Conservation (phyloP, 208 protist genomes). For the Wallacemonas sp. region DNA sequence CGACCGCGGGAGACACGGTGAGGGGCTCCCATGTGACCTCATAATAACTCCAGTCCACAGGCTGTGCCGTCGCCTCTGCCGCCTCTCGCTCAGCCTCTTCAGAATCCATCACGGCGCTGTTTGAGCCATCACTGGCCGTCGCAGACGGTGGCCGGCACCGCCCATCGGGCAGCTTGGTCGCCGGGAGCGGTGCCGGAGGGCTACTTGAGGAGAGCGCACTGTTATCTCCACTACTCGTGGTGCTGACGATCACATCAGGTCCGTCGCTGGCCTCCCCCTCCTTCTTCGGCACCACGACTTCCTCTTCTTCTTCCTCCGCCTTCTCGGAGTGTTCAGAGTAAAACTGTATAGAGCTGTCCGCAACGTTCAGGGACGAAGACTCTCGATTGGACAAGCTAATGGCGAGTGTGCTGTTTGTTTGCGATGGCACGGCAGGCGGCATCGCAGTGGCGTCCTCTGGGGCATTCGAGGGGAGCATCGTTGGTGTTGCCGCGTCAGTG, state of each 20-base stretch:
- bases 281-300: background rate
- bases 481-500: background rate
- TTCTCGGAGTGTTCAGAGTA: background rate
- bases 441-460: background rate
- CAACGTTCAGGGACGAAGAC: background rate
- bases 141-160: background rate
- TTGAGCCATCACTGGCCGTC: too few relatives aligned
- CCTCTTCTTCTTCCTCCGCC: too few relatives aligned
- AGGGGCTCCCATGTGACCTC: conserved; percentile 11
- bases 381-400: conserved; percentile 3
- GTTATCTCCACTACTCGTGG: background rate
- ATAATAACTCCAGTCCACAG: conserved; percentile 9
- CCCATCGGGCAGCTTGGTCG: background rate
- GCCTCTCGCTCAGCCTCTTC: too few relatives aligned
- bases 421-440: background rate
- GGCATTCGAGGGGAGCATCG: background rate
- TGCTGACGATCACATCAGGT: background rate
- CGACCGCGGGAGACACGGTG: background rate
- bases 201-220: background rate
- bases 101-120: too few relatives aligned
- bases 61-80: too few relatives aligned
- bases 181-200: background rate
- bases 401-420: background rate
- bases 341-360: conserved; percentile 3
- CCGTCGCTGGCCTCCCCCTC: background rate